phyloP scores from a whole-genome alignment of 495 filamentous ascomycete genomes.

The Lentithecium fluviatile region DNA sequence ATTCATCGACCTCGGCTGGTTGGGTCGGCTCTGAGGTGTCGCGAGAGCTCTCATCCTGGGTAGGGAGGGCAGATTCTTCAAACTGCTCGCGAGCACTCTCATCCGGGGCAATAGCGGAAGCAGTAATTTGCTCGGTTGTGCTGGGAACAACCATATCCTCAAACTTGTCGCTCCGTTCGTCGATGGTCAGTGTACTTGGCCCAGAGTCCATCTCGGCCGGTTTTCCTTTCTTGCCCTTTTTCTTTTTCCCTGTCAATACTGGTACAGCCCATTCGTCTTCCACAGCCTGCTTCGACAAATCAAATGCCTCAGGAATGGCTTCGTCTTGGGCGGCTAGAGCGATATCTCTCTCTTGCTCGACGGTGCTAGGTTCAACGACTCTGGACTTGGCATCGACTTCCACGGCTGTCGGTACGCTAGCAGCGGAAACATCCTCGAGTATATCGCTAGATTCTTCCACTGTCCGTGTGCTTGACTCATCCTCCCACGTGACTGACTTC shows the following conservation, averaged over 20 bases:
- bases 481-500: conserved; percentile 1
- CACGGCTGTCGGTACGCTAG: too few species aligned
- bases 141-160: not conserved
- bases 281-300: not conserved
- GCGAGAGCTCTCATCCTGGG: not conserved
- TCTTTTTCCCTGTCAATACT: conserved; percentile 1
- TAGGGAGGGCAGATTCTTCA: too few species aligned
- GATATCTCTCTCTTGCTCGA: not conserved
- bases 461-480: too few species aligned
- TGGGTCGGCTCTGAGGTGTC: not conserved
- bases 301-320: not conserved
- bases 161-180: not conserved
- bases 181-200: not conserved
- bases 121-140: not conserved
- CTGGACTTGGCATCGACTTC: not conserved
- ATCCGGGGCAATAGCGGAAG: not conserved
- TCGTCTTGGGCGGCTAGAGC: not conserved
- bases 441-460: too few species aligned
- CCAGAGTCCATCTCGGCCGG: conserved; percentile 16
- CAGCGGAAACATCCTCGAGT: too few species aligned
- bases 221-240: conserved; percentile 30
- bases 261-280: conserved; percentile 12
- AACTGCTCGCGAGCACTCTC: not conserved
- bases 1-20: conserved; percentile 4
- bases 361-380: not conserved